Conservation (phyloP, 1,139 yeast genomes). For the Pichia sp. region DNA sequence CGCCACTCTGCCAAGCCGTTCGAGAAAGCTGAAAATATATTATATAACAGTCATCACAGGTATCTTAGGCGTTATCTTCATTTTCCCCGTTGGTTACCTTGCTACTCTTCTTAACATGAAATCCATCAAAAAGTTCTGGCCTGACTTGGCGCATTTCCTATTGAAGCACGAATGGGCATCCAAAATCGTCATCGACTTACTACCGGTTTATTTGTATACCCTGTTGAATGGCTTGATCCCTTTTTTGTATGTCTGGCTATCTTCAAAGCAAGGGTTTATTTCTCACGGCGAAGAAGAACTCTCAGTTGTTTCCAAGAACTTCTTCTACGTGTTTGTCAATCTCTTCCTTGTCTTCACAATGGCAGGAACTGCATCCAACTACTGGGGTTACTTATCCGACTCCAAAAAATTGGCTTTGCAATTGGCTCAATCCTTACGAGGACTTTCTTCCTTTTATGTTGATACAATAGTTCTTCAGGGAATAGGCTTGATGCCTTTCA, state of each 20-base stretch:
- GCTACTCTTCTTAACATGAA: conserved; percentile 70
- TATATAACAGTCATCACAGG: conserved; percentile 59
- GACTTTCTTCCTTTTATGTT: conserved; percentile 66
- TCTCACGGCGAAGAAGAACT: conserved; percentile 74
- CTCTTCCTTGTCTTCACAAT: conserved; percentile 73
- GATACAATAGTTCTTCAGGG: conserved; percentile 74
- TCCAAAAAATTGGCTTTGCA: conserved; percentile 72
- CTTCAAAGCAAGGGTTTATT: conserved; percentile 64
- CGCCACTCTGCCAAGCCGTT: conserved; percentile 54
- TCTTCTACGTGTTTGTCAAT: conserved; percentile 73
- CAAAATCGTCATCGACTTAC: conserved; percentile 65
- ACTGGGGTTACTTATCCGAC: conserved; percentile 72
- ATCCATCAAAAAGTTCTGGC: conserved; percentile 70
- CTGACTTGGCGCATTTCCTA: conserved; percentile 57
- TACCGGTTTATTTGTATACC: conserved; percentile 73
- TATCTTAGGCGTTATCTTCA: conserved; percentile 56
- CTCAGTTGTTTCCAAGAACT: conserved; percentile 70
- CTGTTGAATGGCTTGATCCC: conserved; percentile 64
- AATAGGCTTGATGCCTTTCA: conserved; percentile 72
- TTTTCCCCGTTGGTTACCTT: conserved; percentile 68
- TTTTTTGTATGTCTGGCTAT: conserved; percentile 61
- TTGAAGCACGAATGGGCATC: conserved; percentile 63
- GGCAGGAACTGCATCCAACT: conserved; percentile 75
- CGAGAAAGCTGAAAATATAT: conserved; percentile 53
- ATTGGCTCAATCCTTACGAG: conserved; percentile 64